Evolutionary conservation across 257 asterid genomes (phyloP).

Genomic region (Ligustrum vulgare): DNA sequence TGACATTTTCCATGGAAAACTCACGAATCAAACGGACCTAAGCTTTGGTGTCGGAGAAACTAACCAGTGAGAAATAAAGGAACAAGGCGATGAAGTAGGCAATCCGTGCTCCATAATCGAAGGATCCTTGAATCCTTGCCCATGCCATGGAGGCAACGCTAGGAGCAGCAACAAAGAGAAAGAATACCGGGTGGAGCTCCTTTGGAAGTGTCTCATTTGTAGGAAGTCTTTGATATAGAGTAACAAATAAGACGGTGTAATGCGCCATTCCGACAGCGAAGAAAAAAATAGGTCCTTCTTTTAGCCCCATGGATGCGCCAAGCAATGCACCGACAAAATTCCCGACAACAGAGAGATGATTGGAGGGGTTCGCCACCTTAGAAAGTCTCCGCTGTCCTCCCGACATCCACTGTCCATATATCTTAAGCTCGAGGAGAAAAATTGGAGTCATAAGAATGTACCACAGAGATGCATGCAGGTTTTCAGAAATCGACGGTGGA

Average conservation of each 20-base stretch:
- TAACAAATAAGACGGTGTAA: conserved; percentile 73
- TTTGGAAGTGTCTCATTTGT: conserved; percentile 88
- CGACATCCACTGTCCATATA: conserved; percentile 97
- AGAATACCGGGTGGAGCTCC: conserved; percentile 95
- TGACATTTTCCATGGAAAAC: no score
- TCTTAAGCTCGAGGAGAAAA: conserved; percentile 64
- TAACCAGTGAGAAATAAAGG: conserved; percentile 81
- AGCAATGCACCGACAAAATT: conserved; percentile 93
- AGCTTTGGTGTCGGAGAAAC: conserved; percentile 1
- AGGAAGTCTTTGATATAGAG: conserved; percentile 90
- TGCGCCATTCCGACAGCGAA: conserved; percentile 92
- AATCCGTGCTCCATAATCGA: conserved; percentile 64
- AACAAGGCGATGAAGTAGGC: conserved; percentile 84
- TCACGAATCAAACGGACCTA: background rate
- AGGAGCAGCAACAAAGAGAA: conserved; percentile 87
- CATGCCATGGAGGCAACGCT: conserved; percentile 95
- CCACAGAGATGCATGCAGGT: conserved; percentile 53
- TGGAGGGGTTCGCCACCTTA: conserved; percentile 88
- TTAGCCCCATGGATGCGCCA: conserved; percentile 85
- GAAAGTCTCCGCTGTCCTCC: conserved; percentile 89
- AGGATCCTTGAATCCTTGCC: conserved; percentile 82
- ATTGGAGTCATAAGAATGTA: conserved; percentile 78
- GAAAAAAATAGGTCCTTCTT: conserved; percentile 86
- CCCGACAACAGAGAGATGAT: conserved; percentile 74
- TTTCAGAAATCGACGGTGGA: conserved; percentile 49